Evolutionary conservation across 2,329 filamentous ascomycete genomes (phyloP).

Genomic region (Aaosphaeria pasadenensis): DNA sequence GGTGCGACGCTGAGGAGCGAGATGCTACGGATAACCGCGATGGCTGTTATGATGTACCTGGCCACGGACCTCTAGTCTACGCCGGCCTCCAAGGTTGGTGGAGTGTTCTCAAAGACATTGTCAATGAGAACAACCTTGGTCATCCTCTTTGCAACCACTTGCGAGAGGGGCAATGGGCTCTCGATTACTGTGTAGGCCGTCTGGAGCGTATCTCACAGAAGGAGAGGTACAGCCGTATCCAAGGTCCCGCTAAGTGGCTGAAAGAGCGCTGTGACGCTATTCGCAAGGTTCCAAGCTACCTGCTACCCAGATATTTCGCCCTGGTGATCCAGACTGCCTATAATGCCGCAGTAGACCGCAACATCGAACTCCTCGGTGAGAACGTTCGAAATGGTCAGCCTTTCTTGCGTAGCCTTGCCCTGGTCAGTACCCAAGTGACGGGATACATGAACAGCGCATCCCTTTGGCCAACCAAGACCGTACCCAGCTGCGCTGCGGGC

Average conservation of each 20-base stretch:
- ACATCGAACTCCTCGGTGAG: slow-evolving; percentile 73
- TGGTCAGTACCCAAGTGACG: slow-evolving; percentile 90
- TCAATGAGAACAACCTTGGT: slow-evolving; percentile 84
- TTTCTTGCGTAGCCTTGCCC: slow-evolving; percentile 82
- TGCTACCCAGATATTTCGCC: slow-evolving; percentile 90
- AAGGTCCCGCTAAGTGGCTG: slow-evolving; percentile 72
- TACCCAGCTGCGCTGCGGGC: slow-evolving; percentile 86
- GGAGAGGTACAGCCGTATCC: slow-evolving; percentile 60
- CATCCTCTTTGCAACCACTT: slow-evolving; percentile 93
- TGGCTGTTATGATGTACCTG: slow-evolving; percentile 85
- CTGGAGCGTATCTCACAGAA: slow-evolving; percentile 69
- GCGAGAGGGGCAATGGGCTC: slow-evolving; percentile 83
- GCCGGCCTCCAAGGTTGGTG: slow-evolving; percentile 98
- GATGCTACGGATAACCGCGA: slow-evolving; percentile 76
- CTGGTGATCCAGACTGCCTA: slow-evolving; percentile 86
- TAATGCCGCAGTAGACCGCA: slow-evolving; percentile 74
- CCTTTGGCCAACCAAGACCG: slow-evolving; percentile 78
- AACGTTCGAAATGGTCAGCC: slow-evolving; percentile 78
- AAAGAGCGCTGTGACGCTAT: slow-evolving; percentile 82
- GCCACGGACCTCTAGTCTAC: slow-evolving; percentile 81
- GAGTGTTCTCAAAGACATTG: slow-evolving; percentile 82
- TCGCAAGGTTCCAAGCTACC: slow-evolving; percentile 78
- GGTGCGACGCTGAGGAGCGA: slow-evolving; percentile 84
- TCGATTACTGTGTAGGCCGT: slow-evolving; percentile 81
- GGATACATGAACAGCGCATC: slow-evolving; percentile 88